These are phyloP conservation scores for Ascochyta viciae-villosae DNA, from an alignment of 2,329 filamentous ascomycete species.

Conservation along the genomic window DNA sequence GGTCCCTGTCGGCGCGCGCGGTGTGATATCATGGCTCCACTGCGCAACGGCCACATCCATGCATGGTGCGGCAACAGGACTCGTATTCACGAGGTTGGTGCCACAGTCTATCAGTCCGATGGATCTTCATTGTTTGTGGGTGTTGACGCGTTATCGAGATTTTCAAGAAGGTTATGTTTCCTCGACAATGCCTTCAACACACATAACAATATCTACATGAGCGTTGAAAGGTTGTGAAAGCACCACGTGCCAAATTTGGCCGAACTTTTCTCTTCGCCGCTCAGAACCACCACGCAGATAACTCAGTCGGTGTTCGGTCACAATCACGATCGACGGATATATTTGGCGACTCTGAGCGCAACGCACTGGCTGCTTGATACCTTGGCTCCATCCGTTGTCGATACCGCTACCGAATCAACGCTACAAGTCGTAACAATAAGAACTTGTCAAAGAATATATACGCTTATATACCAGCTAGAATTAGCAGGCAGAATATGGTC, in stretches of 20 bases:
- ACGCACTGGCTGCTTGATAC: too few relatives aligned
- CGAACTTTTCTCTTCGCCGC: not conserved
- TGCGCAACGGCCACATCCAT: not conserved
- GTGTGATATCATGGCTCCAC: constrained; percentile 12
- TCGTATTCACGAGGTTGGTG: constrained; percentile 10
- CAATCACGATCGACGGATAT: too few relatives aligned
- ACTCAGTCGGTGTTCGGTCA: not conserved
- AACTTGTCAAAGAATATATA: too few relatives aligned
- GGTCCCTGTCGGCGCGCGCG: not conserved
- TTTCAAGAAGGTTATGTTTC: not conserved
- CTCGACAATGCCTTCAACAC: not conserved
- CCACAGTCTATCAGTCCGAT: not conserved
- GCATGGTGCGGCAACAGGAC: constrained; percentile 5
- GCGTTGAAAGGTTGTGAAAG: too few relatives aligned
- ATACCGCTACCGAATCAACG: too few relatives aligned
- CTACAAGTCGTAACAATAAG: too few relatives aligned
- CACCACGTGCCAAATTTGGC: too few relatives aligned
- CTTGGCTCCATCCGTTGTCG: too few relatives aligned
- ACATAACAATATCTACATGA: not conserved
- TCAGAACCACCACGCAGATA: not conserved
- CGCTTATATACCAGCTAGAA: too few relatives aligned
- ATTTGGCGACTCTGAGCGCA: too few relatives aligned
- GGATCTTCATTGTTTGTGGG: constrained; percentile 4
- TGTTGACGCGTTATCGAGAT: not conserved
- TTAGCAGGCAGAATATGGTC: too few relatives aligned